A percentile compares a stretch with the other conserved stretches of the same genome.
These are phyloP conservation scores for Xylaria sp. DNA, from an alignment of 2,329 filamentous ascomycete species.

Conservation along the genomic window DNA sequence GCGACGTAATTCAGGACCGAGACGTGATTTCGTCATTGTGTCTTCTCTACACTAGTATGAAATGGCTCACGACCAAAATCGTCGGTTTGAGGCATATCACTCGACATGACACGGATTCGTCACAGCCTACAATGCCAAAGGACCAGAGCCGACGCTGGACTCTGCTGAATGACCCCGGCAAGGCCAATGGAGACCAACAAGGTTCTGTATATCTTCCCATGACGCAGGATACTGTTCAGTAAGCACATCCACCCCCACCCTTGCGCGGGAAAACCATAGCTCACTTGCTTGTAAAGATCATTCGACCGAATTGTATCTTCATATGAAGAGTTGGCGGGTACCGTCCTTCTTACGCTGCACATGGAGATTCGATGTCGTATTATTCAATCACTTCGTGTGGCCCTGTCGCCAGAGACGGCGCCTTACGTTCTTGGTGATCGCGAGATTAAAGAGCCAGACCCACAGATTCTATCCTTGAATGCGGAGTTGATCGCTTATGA, in stretches of 20 bases:
- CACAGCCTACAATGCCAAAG: slow-evolving; percentile 63
- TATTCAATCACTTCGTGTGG: slow-evolving; percentile 78
- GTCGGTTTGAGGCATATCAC: slow-evolving; percentile 85
- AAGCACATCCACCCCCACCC: slow-evolving; percentile 54
- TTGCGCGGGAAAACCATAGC: not conserved
- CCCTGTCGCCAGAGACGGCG: slow-evolving; percentile 68
- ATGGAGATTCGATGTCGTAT: slow-evolving; percentile 89
- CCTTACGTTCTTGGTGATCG: slow-evolving; percentile 74
- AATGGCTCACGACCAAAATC: slow-evolving; percentile 91
- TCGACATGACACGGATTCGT: slow-evolving; percentile 74
- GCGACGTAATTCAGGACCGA: slow-evolving; percentile 88
- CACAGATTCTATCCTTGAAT: slow-evolving; percentile 85
- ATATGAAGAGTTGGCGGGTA: slow-evolving; percentile 82
- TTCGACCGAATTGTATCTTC: slow-evolving; percentile 90
- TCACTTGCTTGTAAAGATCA: slow-evolving; percentile 61
- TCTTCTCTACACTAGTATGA: slow-evolving; percentile 95
- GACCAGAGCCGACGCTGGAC: slow-evolving; percentile 84
- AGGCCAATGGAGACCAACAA: slow-evolving; percentile 66
- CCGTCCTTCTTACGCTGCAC: slow-evolving; percentile 85
- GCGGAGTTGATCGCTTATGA: slow-evolving; percentile 87
- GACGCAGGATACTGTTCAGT: slow-evolving; percentile 84
- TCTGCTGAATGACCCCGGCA: slow-evolving; percentile 73
- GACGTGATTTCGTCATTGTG: slow-evolving; percentile 88
- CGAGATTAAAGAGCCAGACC: slow-evolving; percentile 80
- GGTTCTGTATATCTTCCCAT: slow-evolving; percentile 85